phyloP scores from a whole-genome alignment of 176 grass and related monocot genomes.

The Triticum dicoccoides region DNA sequence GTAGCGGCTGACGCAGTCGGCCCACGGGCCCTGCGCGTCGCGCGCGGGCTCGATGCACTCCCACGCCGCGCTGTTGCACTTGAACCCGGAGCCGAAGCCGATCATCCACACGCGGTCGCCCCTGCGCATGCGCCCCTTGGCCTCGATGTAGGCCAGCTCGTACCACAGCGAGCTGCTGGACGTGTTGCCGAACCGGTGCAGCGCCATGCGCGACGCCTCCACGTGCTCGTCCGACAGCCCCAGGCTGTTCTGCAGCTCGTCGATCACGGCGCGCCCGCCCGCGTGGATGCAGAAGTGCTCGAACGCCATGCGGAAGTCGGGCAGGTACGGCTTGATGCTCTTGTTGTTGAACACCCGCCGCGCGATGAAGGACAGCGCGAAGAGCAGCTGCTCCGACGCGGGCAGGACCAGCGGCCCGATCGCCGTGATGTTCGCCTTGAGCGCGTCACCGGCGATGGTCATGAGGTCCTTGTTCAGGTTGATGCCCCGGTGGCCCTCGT shows the following conservation, averaged over 20 bases:
- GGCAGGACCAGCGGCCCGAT: slow-evolving; percentile 42
- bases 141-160: slow-evolving; percentile 83
- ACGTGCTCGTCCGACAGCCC: slow-evolving; percentile 60
- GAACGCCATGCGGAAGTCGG: slow-evolving; percentile 68
- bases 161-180: slow-evolving; percentile 91
- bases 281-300: slow-evolving; percentile 97
- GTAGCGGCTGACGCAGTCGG: slow-evolving; percentile 42
- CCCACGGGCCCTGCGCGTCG: slow-evolving; percentile 50
- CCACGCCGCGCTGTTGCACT: slow-evolving; percentile 95
- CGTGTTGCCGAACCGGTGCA: slow-evolving; percentile 91
- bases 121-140: slow-evolving; percentile 57
- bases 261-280: slow-evolving; percentile 67
- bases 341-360: slow-evolving; percentile 27
- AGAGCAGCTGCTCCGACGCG: slow-evolving; percentile 45
- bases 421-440: slow-evolving; percentile 51
- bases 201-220: slow-evolving; percentile 77
- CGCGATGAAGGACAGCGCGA: slow-evolving; percentile 30
- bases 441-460: slow-evolving; percentile 46
- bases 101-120: slow-evolving; percentile 88
- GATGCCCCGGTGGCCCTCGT: slow-evolving; percentile 13
- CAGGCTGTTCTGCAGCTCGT: slow-evolving; percentile 75
- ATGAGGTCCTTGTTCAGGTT: slow-evolving; percentile 51
- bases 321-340: slow-evolving; percentile 51
- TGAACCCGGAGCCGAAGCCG: slow-evolving; percentile 85
- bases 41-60: slow-evolving; percentile 47